Evolutionary conservation across 768 basidiomycete genomes (phyloP).

Genomic region (Boletus subparvulus): DNA sequence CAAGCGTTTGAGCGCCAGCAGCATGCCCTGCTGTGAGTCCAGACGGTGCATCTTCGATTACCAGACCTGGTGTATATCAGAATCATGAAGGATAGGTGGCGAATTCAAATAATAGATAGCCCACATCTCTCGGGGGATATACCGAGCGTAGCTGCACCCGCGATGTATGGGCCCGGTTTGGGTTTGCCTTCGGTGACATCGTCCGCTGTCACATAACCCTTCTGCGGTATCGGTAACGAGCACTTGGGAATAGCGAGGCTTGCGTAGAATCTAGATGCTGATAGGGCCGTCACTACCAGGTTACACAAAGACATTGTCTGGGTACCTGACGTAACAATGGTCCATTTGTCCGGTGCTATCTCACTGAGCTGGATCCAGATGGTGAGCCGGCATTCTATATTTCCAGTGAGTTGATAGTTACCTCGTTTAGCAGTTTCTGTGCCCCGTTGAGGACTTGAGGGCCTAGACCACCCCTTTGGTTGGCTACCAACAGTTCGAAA

Average conservation of each 20-base stretch:
- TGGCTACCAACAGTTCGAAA: conserved; percentile 75
- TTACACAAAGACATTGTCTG: background rate
- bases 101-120: conserved; percentile 14
- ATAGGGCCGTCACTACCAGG: conserved; percentile 1
- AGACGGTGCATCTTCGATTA: conserved; percentile 88
- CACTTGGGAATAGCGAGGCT: conserved; percentile 63
- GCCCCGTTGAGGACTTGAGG: conserved; percentile 70
- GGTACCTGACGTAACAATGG: conserved; percentile 77
- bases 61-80: conserved; percentile 55
- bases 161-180: conserved; percentile 84
- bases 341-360: conserved; percentile 51
- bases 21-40: conserved; percentile 74
- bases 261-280: conserved; percentile 76
- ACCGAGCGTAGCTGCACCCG: conserved; percentile 59
- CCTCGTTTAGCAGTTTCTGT: conserved; percentile 52
- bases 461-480: conserved; percentile 41
- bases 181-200: conserved; percentile 73
- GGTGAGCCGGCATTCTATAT: background rate
- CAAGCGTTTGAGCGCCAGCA: conserved; percentile 74
- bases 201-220: conserved; percentile 70
- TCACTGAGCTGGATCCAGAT: conserved; percentile 18
- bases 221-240: conserved; percentile 55
- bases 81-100: background rate
- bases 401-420: conserved; percentile 22
- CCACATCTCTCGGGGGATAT: conserved; percentile 58